These are phyloP conservation scores for Plasmopara muralis DNA, from an alignment of 352 stramenopile genomes.

Conservation along the genomic window DNA sequence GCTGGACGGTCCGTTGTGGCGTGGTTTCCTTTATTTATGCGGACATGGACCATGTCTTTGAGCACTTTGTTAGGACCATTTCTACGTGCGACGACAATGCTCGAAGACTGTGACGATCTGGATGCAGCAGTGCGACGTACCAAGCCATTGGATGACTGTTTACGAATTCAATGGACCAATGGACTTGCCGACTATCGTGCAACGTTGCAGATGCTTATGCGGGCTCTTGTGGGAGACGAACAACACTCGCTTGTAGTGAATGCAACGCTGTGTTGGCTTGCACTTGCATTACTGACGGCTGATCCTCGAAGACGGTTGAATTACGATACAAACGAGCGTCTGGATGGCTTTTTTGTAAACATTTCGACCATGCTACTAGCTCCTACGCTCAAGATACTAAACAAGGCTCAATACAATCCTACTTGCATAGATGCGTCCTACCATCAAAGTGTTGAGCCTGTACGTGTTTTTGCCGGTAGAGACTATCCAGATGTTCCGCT, in stretches of 20 bases:
- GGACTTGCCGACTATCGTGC: conserved; percentile 32
- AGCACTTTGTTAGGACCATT: conserved; percentile 60
- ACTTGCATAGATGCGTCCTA: conserved; percentile 41
- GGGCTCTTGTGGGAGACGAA: conserved; percentile 23
- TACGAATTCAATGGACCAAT: conserved; percentile 46
- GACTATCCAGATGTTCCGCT: conserved; percentile 30
- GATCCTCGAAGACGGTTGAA: conserved; percentile 41
- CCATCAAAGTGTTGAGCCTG: conserved; percentile 38
- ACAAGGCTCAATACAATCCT: conserved; percentile 18
- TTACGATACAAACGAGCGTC: conserved; percentile 39
- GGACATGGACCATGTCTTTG: conserved; percentile 41
- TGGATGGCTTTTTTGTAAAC: conserved; percentile 71
- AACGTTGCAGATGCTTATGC: conserved; percentile 28
- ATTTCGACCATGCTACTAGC: conserved; percentile 43
- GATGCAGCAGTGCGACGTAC: conserved; percentile 26
- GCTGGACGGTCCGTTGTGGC: conserved; percentile 16
- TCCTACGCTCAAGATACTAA: conserved; percentile 31
- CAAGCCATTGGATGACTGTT: conserved; percentile 18
- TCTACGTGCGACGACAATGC: conserved; percentile 60
- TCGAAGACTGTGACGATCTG: conserved; percentile 47
- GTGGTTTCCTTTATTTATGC: conserved; percentile 40
- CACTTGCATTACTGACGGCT: conserved; percentile 35
- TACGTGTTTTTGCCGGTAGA: conserved; percentile 41
- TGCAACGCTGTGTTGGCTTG: conserved; percentile 55
- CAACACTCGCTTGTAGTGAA: conserved; percentile 50